phyloP scores from a whole-genome alignment of 352 stramenopile species.

The Phytopythium sindhum region DNA sequence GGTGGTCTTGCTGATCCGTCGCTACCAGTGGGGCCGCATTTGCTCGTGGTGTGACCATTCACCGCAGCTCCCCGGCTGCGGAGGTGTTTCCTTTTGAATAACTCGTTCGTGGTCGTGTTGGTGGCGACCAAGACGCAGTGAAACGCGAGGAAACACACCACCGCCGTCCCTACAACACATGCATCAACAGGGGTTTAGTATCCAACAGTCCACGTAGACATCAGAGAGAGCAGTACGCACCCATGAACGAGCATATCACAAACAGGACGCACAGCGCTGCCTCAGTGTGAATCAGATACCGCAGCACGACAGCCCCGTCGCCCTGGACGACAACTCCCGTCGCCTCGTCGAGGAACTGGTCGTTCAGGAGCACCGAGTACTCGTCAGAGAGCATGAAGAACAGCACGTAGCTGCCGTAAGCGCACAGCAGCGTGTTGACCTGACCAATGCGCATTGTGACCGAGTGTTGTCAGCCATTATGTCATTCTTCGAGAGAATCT shows the following conservation, averaged over 20 bases:
- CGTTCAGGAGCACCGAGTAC: conserved; percentile 30
- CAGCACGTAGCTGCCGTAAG: conserved; percentile 53
- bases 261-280: conserved; percentile 37
- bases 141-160: conserved; percentile 45
- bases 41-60: not conserved
- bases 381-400: conserved; percentile 39
- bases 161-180: conserved; percentile 15
- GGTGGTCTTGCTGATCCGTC: not conserved
- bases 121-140: conserved; percentile 47
- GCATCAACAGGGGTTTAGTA: too few species aligned
- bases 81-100: conserved; percentile 52
- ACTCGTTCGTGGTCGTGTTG: conserved; percentile 73
- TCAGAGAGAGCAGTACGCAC: conserved; percentile 10
- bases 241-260: conserved; percentile 46
- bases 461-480: not conserved
- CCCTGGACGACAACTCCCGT: conserved; percentile 33
- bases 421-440: conserved; percentile 46
- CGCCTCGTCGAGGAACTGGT: conserved; percentile 41
- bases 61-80: not conserved
- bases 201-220: not conserved
- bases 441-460: conserved; percentile 7
- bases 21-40: not conserved
- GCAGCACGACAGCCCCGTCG: conserved; percentile 35
- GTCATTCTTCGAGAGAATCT: too few species aligned
- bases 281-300: conserved; percentile 51